Evolutionary conservation across 441 rosid species (phyloP).

Genomic region (Pelargonium myrrhifolium): DNA sequence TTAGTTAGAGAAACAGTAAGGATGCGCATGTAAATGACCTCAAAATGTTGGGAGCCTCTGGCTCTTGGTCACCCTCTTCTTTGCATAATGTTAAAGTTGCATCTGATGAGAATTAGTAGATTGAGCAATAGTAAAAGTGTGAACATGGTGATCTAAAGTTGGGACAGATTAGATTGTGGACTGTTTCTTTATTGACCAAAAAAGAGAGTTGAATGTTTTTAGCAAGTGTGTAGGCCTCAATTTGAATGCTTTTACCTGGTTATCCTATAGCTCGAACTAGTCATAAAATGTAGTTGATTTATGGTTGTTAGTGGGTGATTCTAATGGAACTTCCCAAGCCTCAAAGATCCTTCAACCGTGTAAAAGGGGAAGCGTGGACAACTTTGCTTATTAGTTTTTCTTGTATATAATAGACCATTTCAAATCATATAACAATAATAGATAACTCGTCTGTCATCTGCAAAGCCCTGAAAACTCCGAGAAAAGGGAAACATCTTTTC

Average conservation of each 20-base stretch:
- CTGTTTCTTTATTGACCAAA: constrained; percentile 6
- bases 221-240: neutral
- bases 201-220: neutral
- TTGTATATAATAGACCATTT: neutral
- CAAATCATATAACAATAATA: neutral
- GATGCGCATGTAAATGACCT: too few relatives aligned
- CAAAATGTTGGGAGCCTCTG: too few relatives aligned
- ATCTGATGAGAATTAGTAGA: neutral
- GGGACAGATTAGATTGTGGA: constrained; percentile 8
- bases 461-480: constrained; percentile 1
- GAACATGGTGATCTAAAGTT: constrained; percentile 8
- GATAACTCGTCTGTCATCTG: neutral
- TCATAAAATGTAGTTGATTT: neutral
- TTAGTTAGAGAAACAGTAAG: too few relatives aligned
- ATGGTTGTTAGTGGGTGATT: neutral
- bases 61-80: neutral
- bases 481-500: neutral
- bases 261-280: neutral
- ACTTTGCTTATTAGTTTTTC: neutral
- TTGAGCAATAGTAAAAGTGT: constrained; percentile 5
- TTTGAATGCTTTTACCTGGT: neutral
- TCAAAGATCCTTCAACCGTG: too few relatives aligned
- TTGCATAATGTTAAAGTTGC: neutral
- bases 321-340: too few relatives aligned
- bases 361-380: too few relatives aligned